Base-by-base conservation (phyloP, 306 rosid genomes). In the Morella rubra region DNA sequence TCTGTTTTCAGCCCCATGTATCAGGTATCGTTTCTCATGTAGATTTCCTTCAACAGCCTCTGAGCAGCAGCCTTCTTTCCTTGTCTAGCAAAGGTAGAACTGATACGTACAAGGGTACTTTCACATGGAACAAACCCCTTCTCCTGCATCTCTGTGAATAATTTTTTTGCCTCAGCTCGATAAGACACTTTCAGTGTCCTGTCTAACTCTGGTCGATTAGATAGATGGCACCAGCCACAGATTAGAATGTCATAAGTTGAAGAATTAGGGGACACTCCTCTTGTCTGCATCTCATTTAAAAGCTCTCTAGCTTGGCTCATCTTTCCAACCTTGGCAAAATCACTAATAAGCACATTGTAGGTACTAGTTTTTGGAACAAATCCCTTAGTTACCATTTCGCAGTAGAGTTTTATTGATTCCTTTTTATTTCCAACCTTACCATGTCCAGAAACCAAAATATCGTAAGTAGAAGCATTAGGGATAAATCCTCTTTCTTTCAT, bases 281-380 rank as follows among this genome's bases (percentile, higher is more conserved):
- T 84, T 27, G 77, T 69, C 84, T 77, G 82, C 99, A 92, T 90
- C 85, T 95, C 97, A 69, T 95, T 88, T 91, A 88, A 82, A 78
- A 95, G 92, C 82, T 90, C 99, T 81, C 85, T 84, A 64, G 99
- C 99, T 82, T 92, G 92, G 70, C 77, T 82, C 99, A 89, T 95
- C 87, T 88, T 92, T 76, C 96, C 97, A 32, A 75, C 87, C 82
- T 88, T 86, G 32, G 96, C 93, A 72, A 76, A 89, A 88, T 92
- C 95, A 79, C 84, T 76, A 76, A 95, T 89, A 61, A 95, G 99
- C 80, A 87, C 92, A 76, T 95, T 92, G 77, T 86, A 95, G 51
- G 97, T 89, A 75, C 90, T 82, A 24, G 87, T 76, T 50, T 80
- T 86, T 81, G 99, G 99, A 84, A 88, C 83, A 78, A 88, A 90